These are phyloP conservation scores for Phaseolus lunatus DNA, from an alignment of 306 rosid genomes.

Conservation along the genomic window DNA sequence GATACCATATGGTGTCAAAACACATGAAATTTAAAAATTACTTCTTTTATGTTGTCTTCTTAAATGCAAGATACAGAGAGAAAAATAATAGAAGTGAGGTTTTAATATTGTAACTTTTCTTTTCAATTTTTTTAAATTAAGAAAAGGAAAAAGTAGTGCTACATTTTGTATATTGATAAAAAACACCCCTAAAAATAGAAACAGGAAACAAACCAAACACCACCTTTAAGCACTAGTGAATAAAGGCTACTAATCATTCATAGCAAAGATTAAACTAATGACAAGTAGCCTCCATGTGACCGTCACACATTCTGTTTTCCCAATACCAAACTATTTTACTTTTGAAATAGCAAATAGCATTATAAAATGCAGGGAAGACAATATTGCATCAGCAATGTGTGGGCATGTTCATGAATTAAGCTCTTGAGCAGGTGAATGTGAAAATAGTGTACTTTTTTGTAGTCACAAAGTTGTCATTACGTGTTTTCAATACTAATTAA, in stretches of 20 bases:
- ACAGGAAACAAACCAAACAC: neutral
- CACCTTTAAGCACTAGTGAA: constrained; percentile 12
- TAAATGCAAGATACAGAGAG: neutral
- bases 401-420: constrained; percentile 34
- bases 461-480: constrained; percentile 19
- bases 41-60: too few relatives aligned
- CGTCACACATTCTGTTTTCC: constrained; percentile 19
- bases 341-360: constrained; percentile 17
- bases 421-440: constrained; percentile 32
- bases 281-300: constrained; percentile 22
- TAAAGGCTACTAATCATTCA: constrained; percentile 8
- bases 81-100: neutral
- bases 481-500: neutral
- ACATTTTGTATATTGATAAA: neutral
- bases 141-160: neutral
- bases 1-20: too few relatives aligned
- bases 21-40: too few relatives aligned
- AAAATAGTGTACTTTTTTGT: constrained; percentile 20
- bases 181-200: neutral
- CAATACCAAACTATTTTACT: neutral
- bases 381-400: constrained; percentile 13
- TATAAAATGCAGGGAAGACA: constrained; percentile 2
- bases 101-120: neutral
- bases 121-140: neutral
- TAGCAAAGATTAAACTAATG: neutral